These are phyloP conservation scores for Colletotrichum magnum DNA, from an alignment of 2,329 filamentous ascomycete species.

Conservation along the genomic window DNA sequence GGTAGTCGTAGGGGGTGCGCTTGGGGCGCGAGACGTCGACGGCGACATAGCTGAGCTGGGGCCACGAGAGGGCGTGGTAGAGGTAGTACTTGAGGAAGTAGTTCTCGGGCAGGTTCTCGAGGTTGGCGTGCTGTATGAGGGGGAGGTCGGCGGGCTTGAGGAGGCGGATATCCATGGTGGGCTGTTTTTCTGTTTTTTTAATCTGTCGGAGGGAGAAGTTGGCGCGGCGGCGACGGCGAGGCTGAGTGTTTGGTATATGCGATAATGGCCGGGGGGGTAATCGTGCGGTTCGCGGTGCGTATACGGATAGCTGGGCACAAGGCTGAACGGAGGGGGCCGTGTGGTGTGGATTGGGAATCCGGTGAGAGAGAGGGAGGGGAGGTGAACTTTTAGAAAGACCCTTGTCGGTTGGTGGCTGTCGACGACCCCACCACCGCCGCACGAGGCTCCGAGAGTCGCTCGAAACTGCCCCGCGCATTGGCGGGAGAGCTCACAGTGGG, in stretches of 20 bases:
- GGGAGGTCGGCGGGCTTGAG: slow-evolving; percentile 88
- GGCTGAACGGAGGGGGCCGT: slow-evolving; percentile 18
- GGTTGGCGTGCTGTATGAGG: slow-evolving; percentile 97
- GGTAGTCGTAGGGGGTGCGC: slow-evolving; percentile 87
- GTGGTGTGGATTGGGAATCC: slow-evolving; percentile 24
- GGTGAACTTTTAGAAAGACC: slow-evolving; percentile 38
- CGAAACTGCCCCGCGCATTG: slow-evolving; percentile 28
- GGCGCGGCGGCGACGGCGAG: background rate
- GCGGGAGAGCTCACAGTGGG: background rate
- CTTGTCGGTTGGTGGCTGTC: slow-evolving; percentile 28
- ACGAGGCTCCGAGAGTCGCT: slow-evolving; percentile 35
- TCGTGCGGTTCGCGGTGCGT: background rate
- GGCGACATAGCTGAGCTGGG: slow-evolving; percentile 95
- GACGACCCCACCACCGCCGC: slow-evolving; percentile 32
- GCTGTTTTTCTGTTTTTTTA: slow-evolving; percentile 1
- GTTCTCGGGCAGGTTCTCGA: slow-evolving; percentile 99
- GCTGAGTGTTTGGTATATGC: background rate
- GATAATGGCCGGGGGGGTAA: background rate
- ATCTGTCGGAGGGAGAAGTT: background rate
- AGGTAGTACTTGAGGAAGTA: slow-evolving; percentile 99
- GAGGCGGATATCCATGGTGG: slow-evolving; percentile 89
- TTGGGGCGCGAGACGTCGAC: slow-evolving; percentile 88
- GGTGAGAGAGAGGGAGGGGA: slow-evolving; percentile 21
- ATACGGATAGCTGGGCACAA: slow-evolving; percentile 20
- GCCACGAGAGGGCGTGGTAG: slow-evolving; percentile 98